Conservation (phyloP, 2,329 filamentous ascomycete genomes). For the Blastomyces silverae region DNA sequence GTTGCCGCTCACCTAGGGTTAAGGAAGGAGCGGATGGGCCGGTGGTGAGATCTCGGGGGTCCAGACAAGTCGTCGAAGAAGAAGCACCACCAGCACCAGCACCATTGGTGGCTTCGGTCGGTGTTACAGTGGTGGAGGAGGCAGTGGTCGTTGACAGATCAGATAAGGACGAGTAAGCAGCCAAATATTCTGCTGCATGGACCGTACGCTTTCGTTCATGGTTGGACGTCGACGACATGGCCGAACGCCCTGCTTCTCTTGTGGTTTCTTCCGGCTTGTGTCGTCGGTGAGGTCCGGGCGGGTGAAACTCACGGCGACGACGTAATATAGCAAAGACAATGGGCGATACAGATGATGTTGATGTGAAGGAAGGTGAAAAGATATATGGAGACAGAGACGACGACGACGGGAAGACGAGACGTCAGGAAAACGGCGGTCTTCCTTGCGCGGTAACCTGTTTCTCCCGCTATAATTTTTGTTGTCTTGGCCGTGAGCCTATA, state of each 20-base stretch:
- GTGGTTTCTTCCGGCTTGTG: background rate
- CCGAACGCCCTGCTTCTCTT: conserved; percentile 5
- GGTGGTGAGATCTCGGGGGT: background rate
- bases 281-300: conserved; percentile 1
- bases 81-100: background rate
- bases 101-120: background rate
- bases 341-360: background rate
- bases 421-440: conserved; percentile 3
- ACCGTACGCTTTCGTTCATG: conserved; percentile 12
- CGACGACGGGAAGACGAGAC: background rate
- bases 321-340: background rate
- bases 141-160: conserved; percentile 6
- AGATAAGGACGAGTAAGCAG: conserved; percentile 9
- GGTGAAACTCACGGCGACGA: conserved; percentile 2
- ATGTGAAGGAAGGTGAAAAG: background rate
- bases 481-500: background rate
- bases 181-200: conserved; percentile 12
- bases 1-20: background rate
- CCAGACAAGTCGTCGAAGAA: background rate
- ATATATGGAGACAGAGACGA: background rate
- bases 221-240: conserved; percentile 10
- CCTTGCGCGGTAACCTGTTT: background rate
- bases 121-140: background rate
- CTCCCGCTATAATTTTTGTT: background rate
- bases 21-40: conserved; percentile 5